Percentiles rank a stretch among this genome's conserved stretches.
Evolutionary conservation across 805 yeast genomes (phyloP).

Genomic region (Starmerella etchellsii): DNA sequence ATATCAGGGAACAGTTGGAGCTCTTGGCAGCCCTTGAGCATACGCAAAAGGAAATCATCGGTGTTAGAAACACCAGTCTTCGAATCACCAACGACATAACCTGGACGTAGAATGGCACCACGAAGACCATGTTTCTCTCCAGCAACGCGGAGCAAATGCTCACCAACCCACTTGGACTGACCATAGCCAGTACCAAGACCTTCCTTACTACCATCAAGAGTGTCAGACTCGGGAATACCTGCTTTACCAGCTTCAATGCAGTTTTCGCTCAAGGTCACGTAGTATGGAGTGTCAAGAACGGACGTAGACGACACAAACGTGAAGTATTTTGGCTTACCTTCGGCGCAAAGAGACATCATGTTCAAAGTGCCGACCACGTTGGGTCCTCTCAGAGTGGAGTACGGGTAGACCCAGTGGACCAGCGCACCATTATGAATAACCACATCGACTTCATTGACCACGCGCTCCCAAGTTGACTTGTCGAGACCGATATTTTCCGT

Average conservation of each 20-base stretch:
- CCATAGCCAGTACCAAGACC: conserved; percentile 93
- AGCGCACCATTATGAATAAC: conserved; percentile 94
- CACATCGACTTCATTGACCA: conserved; percentile 56
- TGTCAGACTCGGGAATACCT: conserved; percentile 77
- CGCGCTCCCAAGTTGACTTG: conserved; percentile 41
- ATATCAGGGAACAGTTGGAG: conserved; percentile 78
- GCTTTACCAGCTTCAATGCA: conserved; percentile 46
- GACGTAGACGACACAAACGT: conserved; percentile 95
- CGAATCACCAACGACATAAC: conserved; percentile 84
- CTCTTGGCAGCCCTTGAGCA: conserved; percentile 89
- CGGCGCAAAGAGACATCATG: conserved; percentile 61
- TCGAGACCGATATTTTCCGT: conserved; percentile 57
- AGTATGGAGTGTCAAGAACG: conserved; percentile 73
- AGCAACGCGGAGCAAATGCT: conserved; percentile 73
- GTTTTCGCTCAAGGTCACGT: conserved; percentile 61
- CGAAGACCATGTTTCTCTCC: conserved; percentile 66
- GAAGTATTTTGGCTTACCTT: conserved; percentile 74
- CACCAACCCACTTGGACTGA: conserved; percentile 97
- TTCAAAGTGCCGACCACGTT: conserved; percentile 82
- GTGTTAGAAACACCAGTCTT: conserved; percentile 82
- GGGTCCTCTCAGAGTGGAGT: conserved; percentile 77
- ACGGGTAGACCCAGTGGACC: conserved; percentile 98
- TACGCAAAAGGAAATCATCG: conserved; percentile 87
- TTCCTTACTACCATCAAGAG: conserved; percentile 60
- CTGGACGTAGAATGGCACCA: conserved; percentile 89